Percentiles rank a stretch among this genome's conserved stretches.
Conservation (phyloP, 257 asterid genomes). For the Nicotiana sylvestris region DNA sequence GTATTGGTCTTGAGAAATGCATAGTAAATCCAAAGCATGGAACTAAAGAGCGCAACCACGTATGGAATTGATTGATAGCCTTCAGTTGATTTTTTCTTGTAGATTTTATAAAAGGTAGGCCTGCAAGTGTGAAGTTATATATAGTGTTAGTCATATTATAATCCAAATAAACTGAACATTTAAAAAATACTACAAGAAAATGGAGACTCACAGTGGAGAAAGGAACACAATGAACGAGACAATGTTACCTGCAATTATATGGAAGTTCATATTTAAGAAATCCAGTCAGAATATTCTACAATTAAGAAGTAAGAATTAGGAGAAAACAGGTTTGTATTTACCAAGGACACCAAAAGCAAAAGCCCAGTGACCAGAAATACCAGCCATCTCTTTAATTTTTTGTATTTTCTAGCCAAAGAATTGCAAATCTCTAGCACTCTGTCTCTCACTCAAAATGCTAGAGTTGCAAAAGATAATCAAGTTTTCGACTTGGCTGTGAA, state of each 20-base stretch:
- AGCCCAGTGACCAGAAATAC: constrained; percentile 24
- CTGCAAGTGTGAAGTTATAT: constrained; percentile 14
- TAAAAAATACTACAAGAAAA: not conserved
- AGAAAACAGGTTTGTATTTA: not conserved
- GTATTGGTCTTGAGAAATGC: constrained; percentile 57
- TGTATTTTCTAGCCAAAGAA: not conserved
- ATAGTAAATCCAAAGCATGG: constrained; percentile 69
- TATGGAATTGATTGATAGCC: constrained; percentile 62
- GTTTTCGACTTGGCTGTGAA: not conserved
- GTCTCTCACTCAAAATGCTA: not conserved
- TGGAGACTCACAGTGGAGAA: constrained; percentile 48
- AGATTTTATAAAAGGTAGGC: constrained; percentile 50
- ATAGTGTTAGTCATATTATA: not conserved
- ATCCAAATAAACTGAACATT: not conserved
- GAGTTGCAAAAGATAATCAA: not conserved
- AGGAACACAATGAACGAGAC: constrained; percentile 66
- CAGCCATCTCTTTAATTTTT: not conserved
- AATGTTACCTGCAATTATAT: constrained; percentile 42
- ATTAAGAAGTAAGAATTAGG: not conserved
- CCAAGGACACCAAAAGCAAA: constrained; percentile 53
- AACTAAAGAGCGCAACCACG: constrained; percentile 52
- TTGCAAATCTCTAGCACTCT: not conserved
- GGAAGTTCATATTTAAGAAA: too few species aligned
- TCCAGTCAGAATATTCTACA: too few species aligned
- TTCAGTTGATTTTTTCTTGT: constrained; percentile 53